phyloP scores from a whole-genome alignment of 257 asterid genomes.

The Solanum sejunctum region DNA sequence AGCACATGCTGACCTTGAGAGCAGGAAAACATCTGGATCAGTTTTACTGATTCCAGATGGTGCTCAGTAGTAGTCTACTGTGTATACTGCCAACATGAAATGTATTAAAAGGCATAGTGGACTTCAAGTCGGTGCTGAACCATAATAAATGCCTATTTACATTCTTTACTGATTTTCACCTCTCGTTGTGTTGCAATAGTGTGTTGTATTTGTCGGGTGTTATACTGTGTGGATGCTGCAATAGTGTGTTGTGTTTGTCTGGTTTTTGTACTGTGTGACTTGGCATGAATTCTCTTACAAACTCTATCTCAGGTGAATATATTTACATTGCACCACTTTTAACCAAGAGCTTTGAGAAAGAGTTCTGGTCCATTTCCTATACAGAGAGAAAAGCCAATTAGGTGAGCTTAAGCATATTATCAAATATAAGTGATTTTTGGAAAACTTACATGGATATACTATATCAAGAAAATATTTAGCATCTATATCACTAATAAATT shows the following conservation, averaged over 20 bases:
- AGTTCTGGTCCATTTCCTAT: too few relatives aligned
- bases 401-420: too few relatives aligned
- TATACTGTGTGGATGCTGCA: background rate
- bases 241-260: background rate
- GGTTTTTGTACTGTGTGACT: background rate
- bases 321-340: too few relatives aligned
- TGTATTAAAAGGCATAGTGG: background rate
- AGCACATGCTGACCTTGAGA: constrained; percentile 85
- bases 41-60: constrained; percentile 63
- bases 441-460: too few relatives aligned
- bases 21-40: constrained; percentile 72
- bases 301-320: too few relatives aligned
- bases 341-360: too few relatives aligned
- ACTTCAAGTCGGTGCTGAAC: background rate
- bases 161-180: background rate
- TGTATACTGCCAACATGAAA: background rate
- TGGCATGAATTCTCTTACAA: background rate
- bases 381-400: too few relatives aligned
- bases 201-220: background rate
- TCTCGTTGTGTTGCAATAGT: background rate
- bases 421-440: too few relatives aligned
- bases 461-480: too few relatives aligned
- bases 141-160: background rate
- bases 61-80: background rate
- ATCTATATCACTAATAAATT: too few relatives aligned